phyloP scores from a whole-genome alignment of 148 eudicot species.

The Persicaria tinctoria region DNA sequence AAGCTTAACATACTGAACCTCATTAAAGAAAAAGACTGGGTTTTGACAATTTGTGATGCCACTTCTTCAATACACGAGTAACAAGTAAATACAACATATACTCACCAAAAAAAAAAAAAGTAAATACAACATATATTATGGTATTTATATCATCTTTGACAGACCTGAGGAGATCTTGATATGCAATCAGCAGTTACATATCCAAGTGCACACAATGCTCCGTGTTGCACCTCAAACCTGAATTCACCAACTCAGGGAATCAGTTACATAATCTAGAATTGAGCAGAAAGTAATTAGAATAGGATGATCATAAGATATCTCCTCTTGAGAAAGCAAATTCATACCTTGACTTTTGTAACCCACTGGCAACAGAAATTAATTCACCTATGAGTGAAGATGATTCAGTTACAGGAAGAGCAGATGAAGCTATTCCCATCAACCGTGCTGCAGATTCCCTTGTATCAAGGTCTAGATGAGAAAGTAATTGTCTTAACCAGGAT shows the following conservation, averaged over 20 bases:
- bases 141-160: conserved; percentile 10
- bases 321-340: conserved; percentile 10
- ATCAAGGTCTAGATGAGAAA: conserved; percentile 64
- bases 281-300: not conserved
- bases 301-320: conserved; percentile 7
- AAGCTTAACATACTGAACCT: not conserved
- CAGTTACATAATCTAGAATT: conserved; percentile 11
- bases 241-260: conserved; percentile 12
- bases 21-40: not conserved
- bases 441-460: conserved; percentile 89
- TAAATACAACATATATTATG: not conserved
- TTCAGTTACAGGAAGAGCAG: conserved; percentile 55
- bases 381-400: conserved; percentile 52
- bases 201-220: conserved; percentile 74
- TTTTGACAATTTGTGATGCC: not conserved
- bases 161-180: conserved; percentile 54
- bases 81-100: not conserved
- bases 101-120: no score
- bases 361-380: conserved; percentile 41
- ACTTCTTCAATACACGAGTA: not conserved
- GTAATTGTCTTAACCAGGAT: conserved; percentile 73
- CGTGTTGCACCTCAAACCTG: conserved; percentile 91
- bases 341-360: conserved; percentile 55
- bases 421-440: conserved; percentile 83
- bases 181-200: conserved; percentile 70